Percentiles rank a stretch among this genome's conserved stretches.
Conservation (phyloP, 306 rosid species). For the Acacia acuminata region DNA sequence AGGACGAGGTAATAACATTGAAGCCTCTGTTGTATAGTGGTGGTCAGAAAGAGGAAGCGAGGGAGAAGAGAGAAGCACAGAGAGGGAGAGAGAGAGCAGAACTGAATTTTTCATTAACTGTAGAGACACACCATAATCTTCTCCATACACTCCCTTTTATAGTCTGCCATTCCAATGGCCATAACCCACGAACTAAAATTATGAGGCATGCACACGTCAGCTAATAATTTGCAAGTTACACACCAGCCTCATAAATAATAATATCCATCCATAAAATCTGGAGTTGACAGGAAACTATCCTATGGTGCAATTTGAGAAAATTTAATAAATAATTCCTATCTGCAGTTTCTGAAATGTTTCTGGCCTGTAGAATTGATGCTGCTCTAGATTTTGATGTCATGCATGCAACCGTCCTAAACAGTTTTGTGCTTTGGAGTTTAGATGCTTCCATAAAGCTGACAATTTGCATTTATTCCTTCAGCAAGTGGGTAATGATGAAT, state of each 20-base stretch:
- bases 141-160: not conserved
- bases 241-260: not conserved
- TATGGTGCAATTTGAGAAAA: conserved; percentile 1
- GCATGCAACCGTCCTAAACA: conserved; percentile 7
- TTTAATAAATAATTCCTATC: conserved; percentile 5
- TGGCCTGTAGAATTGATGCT: not conserved
- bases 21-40: not conserved
- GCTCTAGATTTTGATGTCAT: conserved; percentile 14
- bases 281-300: not conserved
- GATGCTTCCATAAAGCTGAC: conserved; percentile 30
- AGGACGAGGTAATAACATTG: too few relatives aligned
- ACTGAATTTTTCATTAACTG: not conserved
- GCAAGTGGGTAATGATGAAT: conserved; percentile 99
- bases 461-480: conserved; percentile 45
- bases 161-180: not conserved
- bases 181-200: not conserved
- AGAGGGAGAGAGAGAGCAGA: not conserved
- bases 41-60: not conserved
- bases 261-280: not conserved
- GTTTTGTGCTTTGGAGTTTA: conserved; percentile 28
- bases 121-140: not conserved
- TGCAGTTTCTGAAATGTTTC: not conserved
- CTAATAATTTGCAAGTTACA: not conserved
- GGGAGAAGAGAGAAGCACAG: not conserved
- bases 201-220: not conserved